Evolutionary conservation across 345 rosid species (phyloP), one percentile per base, ranked within the genome.

Genomic region (Salix caprea): DNA sequence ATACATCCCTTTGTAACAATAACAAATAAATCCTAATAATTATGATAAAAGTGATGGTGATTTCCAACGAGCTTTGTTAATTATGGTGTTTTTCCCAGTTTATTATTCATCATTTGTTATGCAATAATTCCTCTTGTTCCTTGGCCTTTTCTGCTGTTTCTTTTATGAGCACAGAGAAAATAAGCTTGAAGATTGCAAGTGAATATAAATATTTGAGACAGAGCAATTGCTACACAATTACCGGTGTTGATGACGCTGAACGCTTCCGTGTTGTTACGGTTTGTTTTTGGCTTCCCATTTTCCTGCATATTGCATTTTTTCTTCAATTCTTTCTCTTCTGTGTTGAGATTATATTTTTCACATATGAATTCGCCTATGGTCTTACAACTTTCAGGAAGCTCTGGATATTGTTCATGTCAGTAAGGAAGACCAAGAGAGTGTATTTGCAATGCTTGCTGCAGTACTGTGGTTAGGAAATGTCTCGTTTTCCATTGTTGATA

Each of bases 401-500:
- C 84, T 96, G 76, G 93, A 96, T 85, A 78, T 88, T 87, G 99
- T 96, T 80, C 99, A 96, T 85, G 92, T 93, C 73, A 92, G 90
- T 90, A 88, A 90, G 87, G 97, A 92, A 84, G 94, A 96, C 85
- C 99, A 96, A 78, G 98, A 96, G 74, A 91, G 89, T 84, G 96
- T 92, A 11, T 96, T 93, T 75, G 91, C 98, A 72, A 93, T 93
- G 97, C 93, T 96, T 79, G 90, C 99, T 79, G 98, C 99, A 50
- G 98, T 96, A n/a, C 70, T 96, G 73, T 96, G 99, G 98, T 83
- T 96, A 70, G 99, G 99, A 87, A 91, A 96, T 76, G 82, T 92
- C 84, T 89, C 94, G 16, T 93, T 96, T 84, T 76, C 88, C 13
- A 67, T 88, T 69, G 86, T 90, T 77, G 99, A 96, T 86, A 93